These are phyloP conservation scores for Aphanomyces astaci DNA, from an alignment of 352 stramenopile species.

Conservation along the genomic window DNA sequence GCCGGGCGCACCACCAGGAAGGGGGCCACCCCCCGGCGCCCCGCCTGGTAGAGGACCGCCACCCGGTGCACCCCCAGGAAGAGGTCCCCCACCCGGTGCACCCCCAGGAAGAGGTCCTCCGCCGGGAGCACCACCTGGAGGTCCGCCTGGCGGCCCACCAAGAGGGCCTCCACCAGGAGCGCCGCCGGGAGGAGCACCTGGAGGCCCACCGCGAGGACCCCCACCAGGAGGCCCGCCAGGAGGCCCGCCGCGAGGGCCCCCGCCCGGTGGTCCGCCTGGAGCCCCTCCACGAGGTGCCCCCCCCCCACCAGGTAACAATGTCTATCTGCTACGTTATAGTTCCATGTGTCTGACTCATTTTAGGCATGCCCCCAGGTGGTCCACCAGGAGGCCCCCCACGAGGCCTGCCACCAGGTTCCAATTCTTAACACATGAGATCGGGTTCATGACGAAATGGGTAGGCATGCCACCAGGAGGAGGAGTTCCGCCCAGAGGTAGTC, in stretches of 20 bases:
- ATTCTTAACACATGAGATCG: no score
- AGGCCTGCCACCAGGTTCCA: constrained; percentile 28
- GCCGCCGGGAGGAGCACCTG: constrained; percentile 16
- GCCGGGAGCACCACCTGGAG: constrained; percentile 25
- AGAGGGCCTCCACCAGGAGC: constrained; percentile 31
- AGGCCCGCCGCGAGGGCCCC: constrained; percentile 22
- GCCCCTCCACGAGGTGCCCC: constrained; percentile 35
- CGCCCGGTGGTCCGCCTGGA: constrained; percentile 27
- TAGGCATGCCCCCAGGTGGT: constrained; percentile 14
- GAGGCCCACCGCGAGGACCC: constrained; percentile 23
- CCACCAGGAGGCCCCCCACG: constrained; percentile 24
- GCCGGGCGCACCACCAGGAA: constrained; percentile 13
- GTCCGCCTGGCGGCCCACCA: constrained; percentile 21
- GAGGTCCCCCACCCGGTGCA: constrained; percentile 28
- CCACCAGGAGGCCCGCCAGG: constrained; percentile 26
- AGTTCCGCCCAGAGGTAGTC: constrained; percentile 16
- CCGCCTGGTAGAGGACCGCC: not conserved
- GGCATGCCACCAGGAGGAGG: not conserved
- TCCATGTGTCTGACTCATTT: no score
- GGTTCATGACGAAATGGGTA: no score
- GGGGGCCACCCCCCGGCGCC: not conserved
- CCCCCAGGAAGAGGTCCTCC: constrained; percentile 24
- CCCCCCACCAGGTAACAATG: constrained; percentile 12
- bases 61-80: not conserved
- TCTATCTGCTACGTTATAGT: no score